Conservation (phyloP, 371 early-diverging fungal genomes). For the Smittium culicis region DNA sequence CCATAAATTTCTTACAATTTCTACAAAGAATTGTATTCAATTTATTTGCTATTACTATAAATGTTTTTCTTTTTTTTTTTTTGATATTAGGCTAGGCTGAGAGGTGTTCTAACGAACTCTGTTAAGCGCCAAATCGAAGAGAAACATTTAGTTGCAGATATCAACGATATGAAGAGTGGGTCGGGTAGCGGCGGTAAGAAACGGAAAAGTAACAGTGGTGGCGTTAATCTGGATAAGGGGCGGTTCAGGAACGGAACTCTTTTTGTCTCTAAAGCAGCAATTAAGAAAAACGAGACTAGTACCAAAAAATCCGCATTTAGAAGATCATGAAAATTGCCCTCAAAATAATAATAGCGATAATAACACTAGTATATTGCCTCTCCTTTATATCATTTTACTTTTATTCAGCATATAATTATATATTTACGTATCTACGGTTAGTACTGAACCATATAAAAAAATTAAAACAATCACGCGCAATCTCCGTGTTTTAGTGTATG, state of each 20-base stretch:
- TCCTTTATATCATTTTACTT: no score
- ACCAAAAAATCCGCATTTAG: constrained; percentile 38
- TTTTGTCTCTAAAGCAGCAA: neutral
- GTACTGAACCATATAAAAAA: no score
- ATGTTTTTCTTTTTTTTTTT: neutral
- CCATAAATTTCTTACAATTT: no score
- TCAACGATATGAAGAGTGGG: neutral
- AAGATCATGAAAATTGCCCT: no score
- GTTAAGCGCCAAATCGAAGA: constrained; percentile 22
- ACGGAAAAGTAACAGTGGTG: neutral
- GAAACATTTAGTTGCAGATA: constrained; percentile 1
- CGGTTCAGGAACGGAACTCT: constrained; percentile 4
- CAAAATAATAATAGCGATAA: no score
- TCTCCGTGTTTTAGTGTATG: no score
- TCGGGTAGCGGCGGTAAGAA: neutral
- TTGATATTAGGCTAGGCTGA: constrained; percentile 9
- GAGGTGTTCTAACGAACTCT: constrained; percentile 19
- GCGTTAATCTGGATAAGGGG: constrained; percentile 2
- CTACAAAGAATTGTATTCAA: no score
- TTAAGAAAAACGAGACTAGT: constrained; percentile 14
- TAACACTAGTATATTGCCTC: no score
- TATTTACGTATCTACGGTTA: no score
- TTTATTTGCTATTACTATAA: no score
- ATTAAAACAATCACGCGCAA: no score
- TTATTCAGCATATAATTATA: no score